Base-by-base conservation (phyloP, 148 eudicot genomes). In the Vaccinium myrtillus region DNA sequence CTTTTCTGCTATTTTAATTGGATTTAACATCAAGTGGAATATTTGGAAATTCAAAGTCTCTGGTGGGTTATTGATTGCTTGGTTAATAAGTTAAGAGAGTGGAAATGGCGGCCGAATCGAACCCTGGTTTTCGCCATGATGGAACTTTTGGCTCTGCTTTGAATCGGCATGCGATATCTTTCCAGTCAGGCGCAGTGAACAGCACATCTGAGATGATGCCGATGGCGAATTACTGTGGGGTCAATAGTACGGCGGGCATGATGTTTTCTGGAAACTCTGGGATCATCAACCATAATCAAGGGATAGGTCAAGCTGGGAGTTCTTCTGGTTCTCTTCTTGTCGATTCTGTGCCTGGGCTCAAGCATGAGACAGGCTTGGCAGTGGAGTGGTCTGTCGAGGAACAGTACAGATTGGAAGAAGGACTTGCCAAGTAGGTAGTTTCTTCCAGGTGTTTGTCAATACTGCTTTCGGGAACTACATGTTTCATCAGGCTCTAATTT, bases 301-400 rank as follows among this genome's bases (percentile, higher is more conserved):
- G 80, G 8, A 63, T 88, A 19, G 87, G 90, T 50, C 88, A 88
- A 81, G 81, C 84, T 48, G 90, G 90, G 81, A 90, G 84, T 77
- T 87, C 95, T 39, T 84, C 91, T 27, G 86, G 83, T 85, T 88
- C 92, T 25, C 90, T 90, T 80, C 87, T 94, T 82, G 79, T 91
- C 48, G 95, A 95, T 85, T 89, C 98, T 14, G 94, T 89, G 27
- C 92, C 95, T 27, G 96, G 94, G 88, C 90, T 94, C 55, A 94
- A 95, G 90, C 94, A 95, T 65, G 96, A 94, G 55, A 85, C 95
- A 8, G 97, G 92, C 21, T 78, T 89, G 59, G 94, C 95, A 36
- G 95, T 89, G 50, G 98, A 95, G 90, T 95, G 98, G 98, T 88
- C 95, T 9, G 89, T 88, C 58, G 98, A 92, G 61, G 98, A 95